phyloP scores from a whole-genome alignment of 352 stramenopile species.

The Globisporangium perplexum region DNA sequence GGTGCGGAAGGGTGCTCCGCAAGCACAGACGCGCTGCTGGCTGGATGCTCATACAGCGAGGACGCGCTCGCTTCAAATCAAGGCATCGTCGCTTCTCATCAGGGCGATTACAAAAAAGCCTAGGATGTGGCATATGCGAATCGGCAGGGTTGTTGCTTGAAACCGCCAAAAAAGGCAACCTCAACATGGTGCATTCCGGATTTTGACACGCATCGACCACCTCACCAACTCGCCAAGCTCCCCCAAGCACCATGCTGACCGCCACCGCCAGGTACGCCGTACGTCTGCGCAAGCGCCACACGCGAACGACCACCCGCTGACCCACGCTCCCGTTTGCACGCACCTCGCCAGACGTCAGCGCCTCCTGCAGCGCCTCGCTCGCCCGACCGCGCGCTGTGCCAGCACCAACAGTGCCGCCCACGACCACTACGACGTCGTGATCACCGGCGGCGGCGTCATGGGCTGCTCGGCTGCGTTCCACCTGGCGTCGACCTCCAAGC shows the following conservation, averaged over 20 bases:
- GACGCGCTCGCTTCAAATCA: too few relatives aligned
- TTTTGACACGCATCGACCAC: not conserved
- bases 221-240: too few relatives aligned
- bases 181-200: not conserved
- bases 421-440: constrained; percentile 66
- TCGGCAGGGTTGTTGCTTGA: not conserved
- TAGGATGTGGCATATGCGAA: not conserved
- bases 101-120: not conserved
- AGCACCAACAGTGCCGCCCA: not conserved
- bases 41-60: too few relatives aligned
- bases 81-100: not conserved
- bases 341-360: constrained; percentile 1
- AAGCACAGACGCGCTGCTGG: too few relatives aligned
- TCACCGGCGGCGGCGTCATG: constrained; percentile 78
- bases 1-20: too few relatives aligned
- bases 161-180: not conserved
- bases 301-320: too few relatives aligned
- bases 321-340: too few relatives aligned
- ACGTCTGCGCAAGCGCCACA: not conserved
- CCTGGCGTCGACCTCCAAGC: constrained; percentile 53
- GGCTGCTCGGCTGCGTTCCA: constrained; percentile 86
- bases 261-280: not conserved
- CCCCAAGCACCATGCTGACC: not conserved
- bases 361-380: not conserved
- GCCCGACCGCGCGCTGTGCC: constrained; percentile 1